Percentiles rank a stretch among this genome's conserved stretches.
Conservation (phyloP, 352 stramenopile genomes). For the Phytophthora cactorum region DNA sequence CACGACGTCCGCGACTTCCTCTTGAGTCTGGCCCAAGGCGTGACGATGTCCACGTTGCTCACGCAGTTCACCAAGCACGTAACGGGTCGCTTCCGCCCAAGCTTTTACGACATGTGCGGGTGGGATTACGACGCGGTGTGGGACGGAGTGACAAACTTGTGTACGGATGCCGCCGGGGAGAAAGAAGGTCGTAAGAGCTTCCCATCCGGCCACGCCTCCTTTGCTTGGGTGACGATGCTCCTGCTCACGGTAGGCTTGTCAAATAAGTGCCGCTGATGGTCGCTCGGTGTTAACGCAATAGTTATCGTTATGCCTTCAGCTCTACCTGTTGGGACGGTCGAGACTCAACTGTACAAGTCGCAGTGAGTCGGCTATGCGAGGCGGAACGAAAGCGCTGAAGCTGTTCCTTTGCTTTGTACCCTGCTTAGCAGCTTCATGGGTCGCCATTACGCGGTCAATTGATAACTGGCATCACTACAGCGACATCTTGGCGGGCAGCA, state of each 20-base stretch:
- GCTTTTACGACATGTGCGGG: conserved; percentile 87
- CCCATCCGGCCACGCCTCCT: conserved; percentile 80
- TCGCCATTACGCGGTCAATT: conserved; percentile 72
- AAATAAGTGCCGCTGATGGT: neutral
- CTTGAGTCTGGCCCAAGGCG: conserved; percentile 47
- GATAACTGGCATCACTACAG: conserved; percentile 89
- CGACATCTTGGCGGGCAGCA: conserved; percentile 73
- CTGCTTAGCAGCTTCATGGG: conserved; percentile 66
- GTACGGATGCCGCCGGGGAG: conserved; percentile 66
- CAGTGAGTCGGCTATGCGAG: conserved; percentile 47
- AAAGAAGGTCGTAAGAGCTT: conserved; percentile 85
- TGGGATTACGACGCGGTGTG: conserved; percentile 74
- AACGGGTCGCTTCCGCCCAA: conserved; percentile 78
- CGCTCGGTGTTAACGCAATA: conserved; percentile 3
- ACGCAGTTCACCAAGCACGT: conserved; percentile 87
- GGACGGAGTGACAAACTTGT: conserved; percentile 81
- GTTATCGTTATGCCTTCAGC: conserved; percentile 22
- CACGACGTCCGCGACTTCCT: conserved; percentile 85
- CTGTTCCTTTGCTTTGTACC: conserved; percentile 71
- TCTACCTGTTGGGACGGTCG: conserved; percentile 76
- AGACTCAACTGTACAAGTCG: conserved; percentile 63
- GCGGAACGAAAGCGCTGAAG: conserved; percentile 59
- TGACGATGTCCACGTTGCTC: conserved; percentile 58
- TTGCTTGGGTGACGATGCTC: conserved; percentile 81
- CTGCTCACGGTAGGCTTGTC: conserved; percentile 62